These are phyloP conservation scores for Centella asiatica DNA, from an alignment of 129 eudicot species.

Conservation along the genomic window DNA sequence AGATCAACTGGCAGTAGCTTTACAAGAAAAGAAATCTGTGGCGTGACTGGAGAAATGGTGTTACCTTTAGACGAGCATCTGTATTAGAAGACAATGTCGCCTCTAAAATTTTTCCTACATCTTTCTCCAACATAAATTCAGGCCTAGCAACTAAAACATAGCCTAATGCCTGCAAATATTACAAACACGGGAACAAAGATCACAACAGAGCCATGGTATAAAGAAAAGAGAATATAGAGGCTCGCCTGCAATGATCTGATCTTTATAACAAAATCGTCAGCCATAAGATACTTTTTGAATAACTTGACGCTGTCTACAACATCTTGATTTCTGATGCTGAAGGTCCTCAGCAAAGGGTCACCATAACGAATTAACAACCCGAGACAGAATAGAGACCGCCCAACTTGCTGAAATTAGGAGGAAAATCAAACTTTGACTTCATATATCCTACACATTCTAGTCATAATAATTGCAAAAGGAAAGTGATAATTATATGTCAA, in stretches of 20 bases:
- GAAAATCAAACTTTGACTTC: not conserved
- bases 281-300: constrained; percentile 78
- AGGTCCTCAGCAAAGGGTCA: constrained; percentile 43
- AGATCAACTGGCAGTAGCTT: not conserved
- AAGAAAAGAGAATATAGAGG: constrained; percentile 7
- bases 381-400: constrained; percentile 92
- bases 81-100: constrained; percentile 57
- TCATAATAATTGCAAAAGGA: not conserved
- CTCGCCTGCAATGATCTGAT: constrained; percentile 84
- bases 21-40: not conserved
- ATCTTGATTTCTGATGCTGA: constrained; percentile 41
- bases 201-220: constrained; percentile 3
- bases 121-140: constrained; percentile 82
- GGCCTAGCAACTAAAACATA: constrained; percentile 85
- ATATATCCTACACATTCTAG: constrained; percentile 2
- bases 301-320: constrained; percentile 44
- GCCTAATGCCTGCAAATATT: constrained; percentile 69
- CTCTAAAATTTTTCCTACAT: constrained; percentile 67
- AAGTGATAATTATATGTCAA: not conserved
- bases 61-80: constrained; percentile 84
- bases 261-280: constrained; percentile 76
- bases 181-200: constrained; percentile 17
- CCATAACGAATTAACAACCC: constrained; percentile 96
- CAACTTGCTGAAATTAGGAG: constrained; percentile 65
- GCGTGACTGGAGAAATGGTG: not conserved